A percentile compares a stretch with the other conserved stretches of the same genome.
These are phyloP conservation scores for Candida dajiaensis DNA, from an alignment of 805 yeast genomes.

Conservation along the genomic window DNA sequence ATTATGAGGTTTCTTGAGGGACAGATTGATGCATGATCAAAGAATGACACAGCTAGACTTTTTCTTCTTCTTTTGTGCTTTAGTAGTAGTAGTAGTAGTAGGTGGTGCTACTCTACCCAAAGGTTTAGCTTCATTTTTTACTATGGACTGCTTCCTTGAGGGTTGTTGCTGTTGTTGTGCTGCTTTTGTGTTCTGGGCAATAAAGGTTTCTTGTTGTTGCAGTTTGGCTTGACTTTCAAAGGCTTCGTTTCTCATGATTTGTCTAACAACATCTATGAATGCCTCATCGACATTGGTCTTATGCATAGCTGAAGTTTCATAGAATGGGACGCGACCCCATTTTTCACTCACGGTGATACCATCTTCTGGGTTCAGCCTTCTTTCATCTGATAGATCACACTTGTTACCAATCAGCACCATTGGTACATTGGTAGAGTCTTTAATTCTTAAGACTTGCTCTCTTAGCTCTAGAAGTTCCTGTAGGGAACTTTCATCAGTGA, in stretches of 20 bases:
- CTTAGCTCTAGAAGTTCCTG: constrained; percentile 73
- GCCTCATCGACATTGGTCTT: constrained; percentile 88
- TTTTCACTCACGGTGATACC: constrained; percentile 78
- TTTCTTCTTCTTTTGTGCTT: constrained; percentile 22
- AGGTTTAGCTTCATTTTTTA: constrained; percentile 8
- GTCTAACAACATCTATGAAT: constrained; percentile 82
- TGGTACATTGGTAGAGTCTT: constrained; percentile 72
- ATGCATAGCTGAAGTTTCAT: constrained; percentile 90
- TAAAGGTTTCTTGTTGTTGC: constrained; percentile 1
- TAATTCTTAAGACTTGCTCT: constrained; percentile 79
- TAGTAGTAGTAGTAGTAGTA: background rate
- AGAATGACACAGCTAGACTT: constrained; percentile 22
- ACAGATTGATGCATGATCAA: background rate
- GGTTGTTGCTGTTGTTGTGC: background rate
- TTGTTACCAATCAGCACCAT: constrained; percentile 90
- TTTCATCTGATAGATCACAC: constrained; percentile 71
- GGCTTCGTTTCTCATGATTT: constrained; percentile 70
- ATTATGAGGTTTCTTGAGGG: background rate
- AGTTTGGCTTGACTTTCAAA: constrained; percentile 10
- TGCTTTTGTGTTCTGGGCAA: background rate
- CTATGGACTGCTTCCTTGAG: background rate
- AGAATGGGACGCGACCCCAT: constrained; percentile 86
- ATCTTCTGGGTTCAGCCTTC: constrained; percentile 73
- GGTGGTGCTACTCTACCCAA: constrained; percentile 11
- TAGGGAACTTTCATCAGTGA: constrained; percentile 70